Evolutionary conservation across 495 filamentous ascomycete species (phyloP).

Genomic region (Xylona heveae): DNA sequence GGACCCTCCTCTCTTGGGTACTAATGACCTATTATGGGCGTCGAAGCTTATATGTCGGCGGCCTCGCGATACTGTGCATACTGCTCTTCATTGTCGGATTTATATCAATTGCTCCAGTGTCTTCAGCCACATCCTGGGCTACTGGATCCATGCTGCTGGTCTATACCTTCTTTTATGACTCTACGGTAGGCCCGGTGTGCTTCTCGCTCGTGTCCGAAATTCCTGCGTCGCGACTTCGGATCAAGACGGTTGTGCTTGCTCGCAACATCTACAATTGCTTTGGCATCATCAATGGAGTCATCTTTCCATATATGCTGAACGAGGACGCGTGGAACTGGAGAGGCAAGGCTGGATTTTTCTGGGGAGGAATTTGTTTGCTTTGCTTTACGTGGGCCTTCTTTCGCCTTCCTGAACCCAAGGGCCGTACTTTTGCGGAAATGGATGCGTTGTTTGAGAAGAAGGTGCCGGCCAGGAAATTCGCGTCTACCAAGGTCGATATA

Average conservation of each 20-base stretch:
- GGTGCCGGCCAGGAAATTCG: conserved; percentile 47
- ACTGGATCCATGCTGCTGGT: conserved; percentile 50
- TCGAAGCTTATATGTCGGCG: conserved; percentile 46
- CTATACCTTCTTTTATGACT: conserved; percentile 55
- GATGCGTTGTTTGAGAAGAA: conserved; percentile 48
- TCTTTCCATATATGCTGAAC: conserved; percentile 63
- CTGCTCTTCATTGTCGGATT: conserved; percentile 60
- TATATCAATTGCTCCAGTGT: conserved; percentile 37
- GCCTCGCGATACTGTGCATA: conserved; percentile 37
- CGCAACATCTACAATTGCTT: conserved; percentile 55
- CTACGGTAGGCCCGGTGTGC: conserved; percentile 57
- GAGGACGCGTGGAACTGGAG: conserved; percentile 53
- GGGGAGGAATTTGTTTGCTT: conserved; percentile 49
- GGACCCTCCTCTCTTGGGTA: conserved; percentile 53
- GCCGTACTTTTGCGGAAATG: conserved; percentile 51
- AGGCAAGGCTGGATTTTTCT: conserved; percentile 68
- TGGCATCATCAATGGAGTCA: conserved; percentile 42
- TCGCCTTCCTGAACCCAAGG: conserved; percentile 50
- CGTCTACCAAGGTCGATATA: conserved; percentile 38
- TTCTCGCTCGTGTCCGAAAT: conserved; percentile 61
- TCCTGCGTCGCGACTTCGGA: conserved; percentile 49
- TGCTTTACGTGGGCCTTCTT: conserved; percentile 59
- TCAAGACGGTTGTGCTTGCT: conserved; percentile 54
- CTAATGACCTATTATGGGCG: conserved; percentile 52
- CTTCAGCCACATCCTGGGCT: conserved; percentile 33